Conservation (phyloP, 139 green algal species). For the Auxenochlorella pyrenoidosa region DNA sequence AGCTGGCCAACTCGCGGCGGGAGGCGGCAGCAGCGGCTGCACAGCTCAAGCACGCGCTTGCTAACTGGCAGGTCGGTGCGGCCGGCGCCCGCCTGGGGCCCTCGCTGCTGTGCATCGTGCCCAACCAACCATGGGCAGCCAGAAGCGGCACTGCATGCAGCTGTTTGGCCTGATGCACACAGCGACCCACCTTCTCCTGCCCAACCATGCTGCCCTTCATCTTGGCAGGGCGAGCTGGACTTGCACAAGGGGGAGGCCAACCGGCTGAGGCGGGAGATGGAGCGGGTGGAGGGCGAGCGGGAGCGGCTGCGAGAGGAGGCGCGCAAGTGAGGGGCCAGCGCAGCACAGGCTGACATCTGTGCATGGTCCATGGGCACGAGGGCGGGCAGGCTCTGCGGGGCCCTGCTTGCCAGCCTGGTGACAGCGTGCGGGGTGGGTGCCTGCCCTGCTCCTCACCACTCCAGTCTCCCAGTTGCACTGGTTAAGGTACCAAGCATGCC, state of each 20-base stretch:
- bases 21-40: slow-evolving; percentile 63
- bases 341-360: neutral
- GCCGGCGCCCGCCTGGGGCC: neutral
- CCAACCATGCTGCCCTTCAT: neutral
- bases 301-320: slow-evolving; percentile 71
- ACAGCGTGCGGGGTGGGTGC: no score
- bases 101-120: no score
- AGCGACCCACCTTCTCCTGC: neutral
- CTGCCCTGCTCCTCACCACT: no score
- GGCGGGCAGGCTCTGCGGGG: no score
- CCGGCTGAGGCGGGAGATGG: slow-evolving; percentile 70
- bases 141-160: no score
- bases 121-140: neutral
- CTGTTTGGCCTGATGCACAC: no score
- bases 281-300: slow-evolving; percentile 75
- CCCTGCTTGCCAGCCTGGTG: no score
- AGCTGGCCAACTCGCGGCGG: slow-evolving; percentile 69
- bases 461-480: no score
- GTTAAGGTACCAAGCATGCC: neutral
- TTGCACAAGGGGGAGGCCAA: slow-evolving; percentile 62
- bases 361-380: no score
- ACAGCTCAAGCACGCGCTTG: slow-evolving; percentile 59
- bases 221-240: slow-evolving; percentile 55
- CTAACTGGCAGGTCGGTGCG: slow-evolving; percentile 55
- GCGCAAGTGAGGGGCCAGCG: slow-evolving; percentile 36